Percentiles rank a stretch among this genome's conserved stretches.
phyloP scores from a whole-genome alignment of 495 filamentous ascomycete species.

The Penicillium verhagenii region DNA sequence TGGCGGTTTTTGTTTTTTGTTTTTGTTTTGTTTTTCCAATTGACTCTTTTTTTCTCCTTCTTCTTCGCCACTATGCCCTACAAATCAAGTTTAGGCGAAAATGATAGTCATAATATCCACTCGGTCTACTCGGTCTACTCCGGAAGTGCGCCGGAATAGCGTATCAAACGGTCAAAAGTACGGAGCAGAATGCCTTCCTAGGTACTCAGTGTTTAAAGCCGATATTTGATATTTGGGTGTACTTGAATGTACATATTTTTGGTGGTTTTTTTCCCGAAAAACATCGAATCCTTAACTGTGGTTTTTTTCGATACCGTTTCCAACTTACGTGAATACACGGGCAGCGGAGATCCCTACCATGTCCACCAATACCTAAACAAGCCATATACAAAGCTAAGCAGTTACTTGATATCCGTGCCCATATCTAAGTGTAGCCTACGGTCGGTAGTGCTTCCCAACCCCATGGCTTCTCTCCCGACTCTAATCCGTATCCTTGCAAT shows the following conservation, averaged over 20 bases:
- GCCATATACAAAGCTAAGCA: too few relatives aligned
- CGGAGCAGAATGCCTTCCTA: too few relatives aligned
- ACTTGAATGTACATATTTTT: too few relatives aligned
- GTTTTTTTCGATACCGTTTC: too few relatives aligned
- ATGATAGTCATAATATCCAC: background rate
- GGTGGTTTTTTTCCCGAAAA: too few relatives aligned
- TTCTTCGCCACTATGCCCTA: background rate
- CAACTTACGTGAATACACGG: conserved; percentile 10
- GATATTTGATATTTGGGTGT: too few relatives aligned
- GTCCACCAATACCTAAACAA: conserved; percentile 8
- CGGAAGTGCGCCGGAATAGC: conserved; percentile 4
- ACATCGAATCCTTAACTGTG: too few relatives aligned
- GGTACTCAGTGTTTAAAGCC: too few relatives aligned
- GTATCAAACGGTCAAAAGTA: conserved; percentile 5
- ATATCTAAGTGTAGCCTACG: background rate
- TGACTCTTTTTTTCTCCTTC: background rate
- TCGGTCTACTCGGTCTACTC: background rate
- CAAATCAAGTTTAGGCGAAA: background rate
- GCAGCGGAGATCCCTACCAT: conserved; percentile 24
- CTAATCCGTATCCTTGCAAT: background rate
- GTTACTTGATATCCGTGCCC: too few relatives aligned
- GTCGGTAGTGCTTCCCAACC: background rate
- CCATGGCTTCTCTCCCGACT: background rate
- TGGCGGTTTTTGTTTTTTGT: background rate
- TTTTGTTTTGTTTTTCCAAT: background rate